Evolutionary conservation across 1,139 yeast species (phyloP), one percentile per base, ranked within the genome.

Genomic region (Yamadazyma kanchanaburiensis): DNA sequence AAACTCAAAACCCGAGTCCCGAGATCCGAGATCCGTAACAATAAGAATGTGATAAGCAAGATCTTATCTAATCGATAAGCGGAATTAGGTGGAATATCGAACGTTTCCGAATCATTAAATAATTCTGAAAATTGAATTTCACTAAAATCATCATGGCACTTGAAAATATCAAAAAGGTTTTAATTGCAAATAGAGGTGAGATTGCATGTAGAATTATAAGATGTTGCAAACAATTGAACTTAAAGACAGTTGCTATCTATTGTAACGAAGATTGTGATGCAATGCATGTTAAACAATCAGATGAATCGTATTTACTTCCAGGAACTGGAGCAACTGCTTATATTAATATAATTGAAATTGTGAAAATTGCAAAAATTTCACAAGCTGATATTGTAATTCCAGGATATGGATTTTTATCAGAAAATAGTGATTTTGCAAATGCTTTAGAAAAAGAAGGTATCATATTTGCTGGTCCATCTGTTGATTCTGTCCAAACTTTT

Each of bases 131-230:
- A 8, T 25, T 28, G 13, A 13, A 21, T 26, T 33, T 37, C 11
- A 6, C 11, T 8, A 21, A 6, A 21, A 6, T 12, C 8, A 7
- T 6, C 22, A 21, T 21, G 22, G 11, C 24, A 9, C 29, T 32
- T 18, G 13, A 21, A 3, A 24, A 30, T 6, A 30, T 39, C 20
- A 33, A 50, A 21, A 55, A 51, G 25, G 63, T 68, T 8, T 49
- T 67, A 22, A 55, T 67, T 22, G 74, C 74, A 22, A 67, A 67
- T 39, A 54, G 74, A 34, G 74, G 74, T 16, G 74, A 68, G 40
- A 68, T 68, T 23, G 72, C 72, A 15, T 63, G 65, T 40, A 46
- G 74, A 23, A 65, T 65, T 25, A 55, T 60, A 16, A 46, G 53
- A 24, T 53, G 70, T 2, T 70, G 74, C 31, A 48, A 58, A 31